Conservation (phyloP, 2,329 filamentous ascomycete genomes). For the Monosporascus sp. region DNA sequence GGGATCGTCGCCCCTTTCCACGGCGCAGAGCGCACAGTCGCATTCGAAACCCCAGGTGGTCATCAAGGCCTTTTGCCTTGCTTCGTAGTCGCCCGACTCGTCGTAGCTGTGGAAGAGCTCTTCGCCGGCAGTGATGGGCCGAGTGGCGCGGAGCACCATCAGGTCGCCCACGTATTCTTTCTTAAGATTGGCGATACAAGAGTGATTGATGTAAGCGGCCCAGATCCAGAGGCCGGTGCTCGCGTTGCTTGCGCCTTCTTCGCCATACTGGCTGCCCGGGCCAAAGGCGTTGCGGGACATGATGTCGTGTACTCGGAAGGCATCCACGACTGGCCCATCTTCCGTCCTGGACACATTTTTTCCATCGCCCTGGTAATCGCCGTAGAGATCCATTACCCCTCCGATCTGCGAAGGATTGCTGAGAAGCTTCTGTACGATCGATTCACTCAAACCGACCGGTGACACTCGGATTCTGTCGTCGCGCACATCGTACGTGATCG, state of each 20-base stretch:
- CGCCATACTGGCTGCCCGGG: slow-evolving; percentile 19
- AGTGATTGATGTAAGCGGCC: slow-evolving; percentile 38
- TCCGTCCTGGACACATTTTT: slow-evolving; percentile 16
- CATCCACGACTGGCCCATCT: slow-evolving; percentile 22
- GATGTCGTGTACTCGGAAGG: slow-evolving; percentile 29
- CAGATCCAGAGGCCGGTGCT: slow-evolving; percentile 35
- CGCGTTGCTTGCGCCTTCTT: slow-evolving; percentile 24
- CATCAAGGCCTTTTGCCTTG: slow-evolving; percentile 12
- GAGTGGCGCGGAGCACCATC: slow-evolving; percentile 31
- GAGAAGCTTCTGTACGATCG: slow-evolving; percentile 20
- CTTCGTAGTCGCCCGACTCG: slow-evolving; percentile 20
- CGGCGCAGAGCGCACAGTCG: slow-evolving; percentile 28
- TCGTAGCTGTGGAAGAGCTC: slow-evolving; percentile 30
- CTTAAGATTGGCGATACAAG: slow-evolving; percentile 30
- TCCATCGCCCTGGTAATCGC: slow-evolving; percentile 22
- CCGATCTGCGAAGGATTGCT: slow-evolving; percentile 21
- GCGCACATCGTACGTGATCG: slow-evolving; percentile 27
- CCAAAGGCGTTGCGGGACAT: slow-evolving; percentile 30
- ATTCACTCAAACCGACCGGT: slow-evolving; percentile 25
- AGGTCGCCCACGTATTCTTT: slow-evolving; percentile 35
- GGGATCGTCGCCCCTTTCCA: slow-evolving; percentile 20
- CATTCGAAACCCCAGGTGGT: slow-evolving; percentile 35
- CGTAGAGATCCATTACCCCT: slow-evolving; percentile 17
- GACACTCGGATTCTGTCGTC: slow-evolving; percentile 26
- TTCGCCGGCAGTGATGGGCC: slow-evolving; percentile 26